Evolutionary conservation across 495 filamentous ascomycete species (phyloP).

Genomic region (Tetracladium setigerum): DNA sequence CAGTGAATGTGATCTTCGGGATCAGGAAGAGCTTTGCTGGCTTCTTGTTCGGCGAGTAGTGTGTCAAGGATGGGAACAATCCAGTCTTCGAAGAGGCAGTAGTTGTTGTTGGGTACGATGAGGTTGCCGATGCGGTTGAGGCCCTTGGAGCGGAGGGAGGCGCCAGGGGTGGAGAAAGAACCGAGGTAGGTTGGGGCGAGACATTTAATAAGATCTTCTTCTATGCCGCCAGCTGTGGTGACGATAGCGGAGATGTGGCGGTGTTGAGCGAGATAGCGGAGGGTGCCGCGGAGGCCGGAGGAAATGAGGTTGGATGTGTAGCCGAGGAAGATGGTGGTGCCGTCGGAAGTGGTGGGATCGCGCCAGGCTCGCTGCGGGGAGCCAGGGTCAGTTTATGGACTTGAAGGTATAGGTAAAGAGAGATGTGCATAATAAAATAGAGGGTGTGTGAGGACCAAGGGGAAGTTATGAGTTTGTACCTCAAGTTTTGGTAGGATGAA

Average conservation of each 20-base stretch:
- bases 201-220: conserved; percentile 98
- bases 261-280: conserved; percentile 89
- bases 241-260: conserved; percentile 87
- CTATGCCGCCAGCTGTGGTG: conserved; percentile 91
- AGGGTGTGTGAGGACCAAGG: no score
- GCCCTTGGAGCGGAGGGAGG: conserved; percentile 68
- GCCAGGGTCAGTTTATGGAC: neutral
- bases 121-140: conserved; percentile 95
- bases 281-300: conserved; percentile 81
- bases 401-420: neutral
- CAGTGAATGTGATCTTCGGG: conserved; percentile 67
- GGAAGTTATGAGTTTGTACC: neutral
- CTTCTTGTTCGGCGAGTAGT: conserved; percentile 91
- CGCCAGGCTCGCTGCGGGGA: conserved; percentile 57
- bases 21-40: conserved; percentile 41
- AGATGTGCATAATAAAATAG: neutral
- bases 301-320: conserved; percentile 97
- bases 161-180: conserved; percentile 67
- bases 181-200: conserved; percentile 89
- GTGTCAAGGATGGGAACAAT: conserved; percentile 81
- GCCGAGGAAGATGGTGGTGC: conserved; percentile 90
- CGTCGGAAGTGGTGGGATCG: conserved; percentile 62
- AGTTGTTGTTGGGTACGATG: conserved; percentile 94
- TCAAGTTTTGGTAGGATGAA: no score
- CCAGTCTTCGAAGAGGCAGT: conserved; percentile 97